Evolutionary conservation across 2,329 filamentous ascomycete species (phyloP).

Genomic region (Colletotrichum gloeosporioides): DNA sequence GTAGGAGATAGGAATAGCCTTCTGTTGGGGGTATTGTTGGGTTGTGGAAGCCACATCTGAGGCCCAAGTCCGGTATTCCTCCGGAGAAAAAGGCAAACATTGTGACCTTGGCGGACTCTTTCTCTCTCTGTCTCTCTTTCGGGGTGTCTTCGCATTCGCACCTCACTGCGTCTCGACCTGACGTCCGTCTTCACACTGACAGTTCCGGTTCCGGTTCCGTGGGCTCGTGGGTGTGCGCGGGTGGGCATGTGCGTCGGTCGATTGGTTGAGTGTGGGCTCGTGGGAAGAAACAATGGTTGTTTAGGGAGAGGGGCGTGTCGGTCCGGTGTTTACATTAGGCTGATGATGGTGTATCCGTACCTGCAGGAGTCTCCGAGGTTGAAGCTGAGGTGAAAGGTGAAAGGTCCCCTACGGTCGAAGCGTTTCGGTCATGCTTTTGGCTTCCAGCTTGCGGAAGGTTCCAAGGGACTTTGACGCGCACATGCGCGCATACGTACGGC

Average conservation of each 20-base stretch:
- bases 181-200: slow-evolving; percentile 1
- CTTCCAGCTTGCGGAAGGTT: not conserved
- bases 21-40: not conserved
- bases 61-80: not conserved
- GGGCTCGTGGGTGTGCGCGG: not conserved
- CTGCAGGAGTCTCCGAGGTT: slow-evolving; percentile 20
- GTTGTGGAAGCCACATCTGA: not conserved
- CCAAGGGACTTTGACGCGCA: slow-evolving; percentile 10
- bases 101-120: not conserved
- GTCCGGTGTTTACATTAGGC: slow-evolving; percentile 18
- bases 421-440: slow-evolving; percentile 1
- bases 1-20: not conserved
- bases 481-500: not conserved
- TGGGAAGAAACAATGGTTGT: slow-evolving; percentile 5
- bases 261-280: not conserved
- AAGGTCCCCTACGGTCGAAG: slow-evolving; percentile 18
- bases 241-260: not conserved
- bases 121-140: not conserved
- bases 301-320: slow-evolving; percentile 3
- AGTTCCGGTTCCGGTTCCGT: slow-evolving; percentile 4
- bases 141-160: slow-evolving; percentile 7
- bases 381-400: slow-evolving; percentile 21
- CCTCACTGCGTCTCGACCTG: not conserved
- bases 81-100: not conserved
- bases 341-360: slow-evolving; percentile 12